These are phyloP conservation scores for Boechera divaricarpa DNA, from an alignment of 345 rosid species.

Conservation along the genomic window DNA sequence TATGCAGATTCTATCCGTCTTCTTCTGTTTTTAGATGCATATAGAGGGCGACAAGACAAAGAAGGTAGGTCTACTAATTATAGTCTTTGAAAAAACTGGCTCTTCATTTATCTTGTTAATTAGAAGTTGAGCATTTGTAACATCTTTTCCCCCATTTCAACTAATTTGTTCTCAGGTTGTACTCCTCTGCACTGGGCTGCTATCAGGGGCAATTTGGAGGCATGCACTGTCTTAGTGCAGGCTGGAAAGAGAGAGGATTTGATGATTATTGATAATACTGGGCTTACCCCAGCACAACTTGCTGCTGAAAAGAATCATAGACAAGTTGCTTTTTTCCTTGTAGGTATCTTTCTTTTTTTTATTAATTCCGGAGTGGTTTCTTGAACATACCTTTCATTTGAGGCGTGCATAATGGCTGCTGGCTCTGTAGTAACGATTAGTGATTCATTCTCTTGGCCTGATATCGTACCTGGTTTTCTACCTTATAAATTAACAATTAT, in stretches of 20 bases:
- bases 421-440: too few species aligned
- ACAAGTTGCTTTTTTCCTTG: conserved; percentile 98
- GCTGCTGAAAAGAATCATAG: conserved; percentile 94
- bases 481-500: too few species aligned
- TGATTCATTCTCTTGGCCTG: too few species aligned
- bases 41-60: conserved; percentile 90
- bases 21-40: conserved; percentile 83
- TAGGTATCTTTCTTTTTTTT: conserved; percentile 58
- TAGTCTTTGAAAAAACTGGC: not conserved
- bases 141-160: not conserved
- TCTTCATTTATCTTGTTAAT: not conserved
- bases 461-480: too few species aligned
- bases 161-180: conserved; percentile 61
- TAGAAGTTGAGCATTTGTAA: not conserved
- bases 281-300: conserved; percentile 96
- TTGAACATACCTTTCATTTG: not conserved
- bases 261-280: conserved; percentile 80
- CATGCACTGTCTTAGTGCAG: conserved; percentile 93
- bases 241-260: conserved; percentile 96
- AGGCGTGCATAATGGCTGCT: not conserved
- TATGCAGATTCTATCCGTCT: conserved; percentile 92
- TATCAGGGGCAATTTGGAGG: conserved; percentile 93
- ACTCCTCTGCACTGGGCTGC: conserved; percentile 99
- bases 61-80: conserved; percentile 58
- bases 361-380: too few species aligned